Evolutionary conservation across 208 protist genomes (phyloP), one percentile per base, ranked within the genome.

Genomic region (Eutreptiella sp.): DNA sequence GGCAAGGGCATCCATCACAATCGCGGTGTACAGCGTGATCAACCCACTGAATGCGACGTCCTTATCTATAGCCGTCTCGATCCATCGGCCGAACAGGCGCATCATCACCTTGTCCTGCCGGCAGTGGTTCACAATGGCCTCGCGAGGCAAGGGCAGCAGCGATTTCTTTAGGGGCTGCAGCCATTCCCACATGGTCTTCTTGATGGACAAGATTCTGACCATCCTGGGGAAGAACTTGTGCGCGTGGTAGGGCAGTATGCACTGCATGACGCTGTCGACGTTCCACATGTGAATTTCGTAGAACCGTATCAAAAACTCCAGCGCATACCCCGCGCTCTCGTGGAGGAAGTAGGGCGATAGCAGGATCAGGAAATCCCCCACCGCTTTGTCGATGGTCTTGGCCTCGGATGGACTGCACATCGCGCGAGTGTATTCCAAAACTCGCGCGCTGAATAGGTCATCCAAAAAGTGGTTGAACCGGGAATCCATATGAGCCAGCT

Each of bases 261-360:
- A 60, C 7, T 27, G 7, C 11, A 65, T 16, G 16, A 65, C 24
- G 7, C 4, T n/a, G 11, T 65, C 58, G 11, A 9, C 4, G 14
- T 21, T 14, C 19, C 41, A 14, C 23, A 64, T 9, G 53, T 65
- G 58, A 9, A 66, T 63, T 24, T 65, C 21, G 35, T 66, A 65
- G 31, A 60, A 26, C 9, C 53, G 47, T 9, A 65, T n/a, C 4
- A 65, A 28, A 28, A 65, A 65, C 19, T 65, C 58, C 24, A 65
- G 7, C 27, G 48, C 46, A 19, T 63, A 38, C 11, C 64, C 53
- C 9, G 58, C 47, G 11, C 29, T 16, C 16, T 46, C n/a, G 5
- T 50, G 21, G 5, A 65, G 16, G 27, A 65, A 65, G 53, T 65
- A 45, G 14, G 58, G 58, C 11, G 58, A 65, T 28, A 66, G 53